A percentile compares a stretch with the other conserved stretches of the same genome.
Evolutionary conservation across 371 early-diverging fungal genomes (phyloP).

Genomic region (Mucor circinelloides): DNA sequence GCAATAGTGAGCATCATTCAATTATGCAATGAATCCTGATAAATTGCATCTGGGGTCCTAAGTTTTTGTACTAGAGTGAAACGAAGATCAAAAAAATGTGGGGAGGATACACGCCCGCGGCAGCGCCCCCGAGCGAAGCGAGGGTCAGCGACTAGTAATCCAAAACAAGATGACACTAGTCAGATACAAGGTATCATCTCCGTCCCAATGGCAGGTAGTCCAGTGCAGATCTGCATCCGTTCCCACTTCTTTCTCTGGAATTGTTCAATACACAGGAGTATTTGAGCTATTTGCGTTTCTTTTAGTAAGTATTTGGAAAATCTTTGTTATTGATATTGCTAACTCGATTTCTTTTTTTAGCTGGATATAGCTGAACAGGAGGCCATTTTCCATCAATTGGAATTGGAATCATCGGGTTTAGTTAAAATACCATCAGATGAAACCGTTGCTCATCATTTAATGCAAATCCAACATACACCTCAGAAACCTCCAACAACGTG

Average conservation of each 20-base stretch:
- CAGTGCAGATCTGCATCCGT: constrained; percentile 12
- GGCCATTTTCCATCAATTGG: constrained; percentile 12
- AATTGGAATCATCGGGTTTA: constrained; percentile 13
- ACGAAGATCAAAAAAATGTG: no score
- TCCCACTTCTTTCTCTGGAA: constrained; percentile 19
- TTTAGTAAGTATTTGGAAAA: constrained; percentile 10
- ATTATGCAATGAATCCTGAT: no score
- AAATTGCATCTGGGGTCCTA: no score
- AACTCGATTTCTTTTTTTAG: constrained; percentile 14
- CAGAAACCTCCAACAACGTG: neutral
- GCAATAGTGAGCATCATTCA: no score
- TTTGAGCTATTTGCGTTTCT: constrained; percentile 21
- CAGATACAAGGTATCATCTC: constrained; percentile 9
- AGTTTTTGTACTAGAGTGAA: no score
- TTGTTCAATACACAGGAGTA: constrained; percentile 12
- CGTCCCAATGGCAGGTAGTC: constrained; percentile 20
- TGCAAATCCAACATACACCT: constrained; percentile 12
- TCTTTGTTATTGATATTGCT: constrained; percentile 8
- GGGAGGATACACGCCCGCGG: no score
- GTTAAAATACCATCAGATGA: constrained; percentile 16
- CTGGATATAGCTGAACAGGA: constrained; percentile 19
- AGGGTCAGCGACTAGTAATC: no score
- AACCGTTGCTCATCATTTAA: constrained; percentile 22
- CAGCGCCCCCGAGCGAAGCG: no score
- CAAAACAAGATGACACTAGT: constrained; percentile 22